A percentile compares a stretch with the other conserved stretches of the same genome.
These are phyloP conservation scores for Dioszegia crocea DNA, from an alignment of 768 basidiomycete species.

Conservation along the genomic window DNA sequence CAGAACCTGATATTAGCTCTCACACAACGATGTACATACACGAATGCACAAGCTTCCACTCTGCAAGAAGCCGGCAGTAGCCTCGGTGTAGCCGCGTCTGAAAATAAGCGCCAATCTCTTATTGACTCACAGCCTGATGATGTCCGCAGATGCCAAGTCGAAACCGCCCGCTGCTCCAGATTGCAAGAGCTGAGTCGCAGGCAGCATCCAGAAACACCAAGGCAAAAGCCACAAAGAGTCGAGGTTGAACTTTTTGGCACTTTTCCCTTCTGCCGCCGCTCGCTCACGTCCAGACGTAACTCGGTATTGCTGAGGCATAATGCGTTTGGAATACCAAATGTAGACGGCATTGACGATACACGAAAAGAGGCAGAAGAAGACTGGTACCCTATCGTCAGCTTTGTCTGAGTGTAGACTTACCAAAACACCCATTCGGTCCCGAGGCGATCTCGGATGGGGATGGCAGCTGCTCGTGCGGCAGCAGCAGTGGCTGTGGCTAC, in stretches of 20 bases:
- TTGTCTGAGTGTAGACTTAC: background rate
- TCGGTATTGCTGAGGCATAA: background rate
- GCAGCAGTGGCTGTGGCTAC: background rate
- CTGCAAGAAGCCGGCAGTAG: background rate
- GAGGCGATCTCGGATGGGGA: slow-evolving; percentile 9
- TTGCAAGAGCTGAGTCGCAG: background rate
- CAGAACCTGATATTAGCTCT: background rate
- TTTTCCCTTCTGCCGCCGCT: background rate
- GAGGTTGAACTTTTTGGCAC: background rate
- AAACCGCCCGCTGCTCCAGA: background rate
- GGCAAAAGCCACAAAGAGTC: background rate
- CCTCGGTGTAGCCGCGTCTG: background rate
- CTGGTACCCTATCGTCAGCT: background rate
- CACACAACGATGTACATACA: background rate
- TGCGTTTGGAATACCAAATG: slow-evolving; percentile 3
- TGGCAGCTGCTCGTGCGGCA: slow-evolving; percentile 4
- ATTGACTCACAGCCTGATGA: background rate
- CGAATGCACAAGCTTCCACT: background rate
- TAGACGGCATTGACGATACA: background rate
- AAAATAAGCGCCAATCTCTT: background rate
- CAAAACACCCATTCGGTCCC: slow-evolving; percentile 9
- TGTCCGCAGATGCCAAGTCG: background rate
- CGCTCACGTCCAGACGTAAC: background rate
- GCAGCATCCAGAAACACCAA: slow-evolving; percentile 1
- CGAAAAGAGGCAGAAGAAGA: slow-evolving; percentile 5